Evolutionary conservation across 164 flowering plant species (phyloP).

Genomic region (Umbilicus rupestris): DNA sequence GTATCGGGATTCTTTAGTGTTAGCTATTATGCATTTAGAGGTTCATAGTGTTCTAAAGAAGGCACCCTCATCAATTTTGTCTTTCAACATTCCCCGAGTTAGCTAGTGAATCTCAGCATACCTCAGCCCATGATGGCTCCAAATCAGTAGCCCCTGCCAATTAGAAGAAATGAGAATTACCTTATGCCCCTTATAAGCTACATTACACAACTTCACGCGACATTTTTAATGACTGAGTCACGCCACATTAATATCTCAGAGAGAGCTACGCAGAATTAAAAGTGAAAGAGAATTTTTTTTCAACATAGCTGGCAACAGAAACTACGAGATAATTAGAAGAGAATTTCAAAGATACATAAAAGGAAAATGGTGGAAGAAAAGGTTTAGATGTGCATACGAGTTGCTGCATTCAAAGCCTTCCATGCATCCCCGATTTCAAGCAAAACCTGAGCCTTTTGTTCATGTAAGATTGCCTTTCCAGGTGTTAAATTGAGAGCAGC

Average conservation of each 20-base stretch:
- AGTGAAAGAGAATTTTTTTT: background rate
- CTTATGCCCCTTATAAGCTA: background rate
- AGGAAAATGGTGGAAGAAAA: background rate
- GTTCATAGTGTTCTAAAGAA: too few relatives aligned
- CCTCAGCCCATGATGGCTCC: constrained; percentile 91
- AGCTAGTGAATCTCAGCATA: constrained; percentile 11
- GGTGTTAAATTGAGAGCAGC: constrained; percentile 72
- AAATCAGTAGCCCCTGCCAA: constrained; percentile 71
- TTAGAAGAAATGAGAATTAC: background rate
- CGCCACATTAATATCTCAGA: background rate
- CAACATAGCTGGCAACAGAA: background rate
- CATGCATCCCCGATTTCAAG: constrained; percentile 87
- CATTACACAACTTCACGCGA: background rate
- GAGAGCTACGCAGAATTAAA: background rate
- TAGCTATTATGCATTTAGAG: too few relatives aligned
- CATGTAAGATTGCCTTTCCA: constrained; percentile 60
- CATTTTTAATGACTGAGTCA: too few relatives aligned
- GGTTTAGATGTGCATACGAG: constrained; percentile 22
- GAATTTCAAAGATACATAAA: too few relatives aligned
- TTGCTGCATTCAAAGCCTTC: constrained; percentile 76
- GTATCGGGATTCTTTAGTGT: too few relatives aligned
- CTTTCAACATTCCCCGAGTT: too few relatives aligned
- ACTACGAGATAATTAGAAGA: too few relatives aligned
- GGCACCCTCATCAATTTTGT: too few relatives aligned
- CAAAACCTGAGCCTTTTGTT: constrained; percentile 87